These are phyloP conservation scores for Corynascus novoguineensis DNA, from an alignment of 495 filamentous ascomycete genomes.

Conservation along the genomic window DNA sequence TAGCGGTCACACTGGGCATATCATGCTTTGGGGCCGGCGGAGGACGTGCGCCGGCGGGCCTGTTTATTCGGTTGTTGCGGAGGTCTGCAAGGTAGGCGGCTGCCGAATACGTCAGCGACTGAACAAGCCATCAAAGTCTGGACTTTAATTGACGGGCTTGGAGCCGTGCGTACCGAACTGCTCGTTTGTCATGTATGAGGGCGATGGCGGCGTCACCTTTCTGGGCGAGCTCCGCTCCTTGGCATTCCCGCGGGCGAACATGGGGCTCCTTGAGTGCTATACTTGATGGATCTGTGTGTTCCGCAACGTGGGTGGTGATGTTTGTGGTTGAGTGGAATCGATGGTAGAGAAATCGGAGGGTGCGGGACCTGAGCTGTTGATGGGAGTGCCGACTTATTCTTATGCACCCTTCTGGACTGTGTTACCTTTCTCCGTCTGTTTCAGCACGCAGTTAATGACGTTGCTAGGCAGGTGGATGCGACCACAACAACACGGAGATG, in stretches of 20 bases:
- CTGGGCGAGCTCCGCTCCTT: constrained; percentile 37
- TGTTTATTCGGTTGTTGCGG: constrained; percentile 67
- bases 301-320: not conserved
- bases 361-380: constrained; percentile 3
- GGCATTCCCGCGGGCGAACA: constrained; percentile 31
- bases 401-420: constrained; percentile 11
- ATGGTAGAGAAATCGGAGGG: not conserved
- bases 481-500: not conserved
- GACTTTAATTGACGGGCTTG: constrained; percentile 23
- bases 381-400: constrained; percentile 8
- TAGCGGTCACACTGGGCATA: constrained; percentile 20
- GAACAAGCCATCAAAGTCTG: not conserved
- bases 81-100: constrained; percentile 76
- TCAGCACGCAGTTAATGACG: constrained; percentile 3
- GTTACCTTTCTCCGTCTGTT: constrained; percentile 13
- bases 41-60: constrained; percentile 78
- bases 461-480: constrained; percentile 15
- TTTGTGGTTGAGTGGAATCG: not conserved
- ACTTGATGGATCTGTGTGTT: not conserved
- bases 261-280: constrained; percentile 14
- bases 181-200: constrained; percentile 78
- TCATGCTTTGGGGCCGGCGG: constrained; percentile 46
- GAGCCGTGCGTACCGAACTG: constrained; percentile 63
- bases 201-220: constrained; percentile 66
- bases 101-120: constrained; percentile 34